These are phyloP conservation scores for Phytophthora pisi DNA, from an alignment of 352 stramenopile genomes.

Conservation along the genomic window DNA sequence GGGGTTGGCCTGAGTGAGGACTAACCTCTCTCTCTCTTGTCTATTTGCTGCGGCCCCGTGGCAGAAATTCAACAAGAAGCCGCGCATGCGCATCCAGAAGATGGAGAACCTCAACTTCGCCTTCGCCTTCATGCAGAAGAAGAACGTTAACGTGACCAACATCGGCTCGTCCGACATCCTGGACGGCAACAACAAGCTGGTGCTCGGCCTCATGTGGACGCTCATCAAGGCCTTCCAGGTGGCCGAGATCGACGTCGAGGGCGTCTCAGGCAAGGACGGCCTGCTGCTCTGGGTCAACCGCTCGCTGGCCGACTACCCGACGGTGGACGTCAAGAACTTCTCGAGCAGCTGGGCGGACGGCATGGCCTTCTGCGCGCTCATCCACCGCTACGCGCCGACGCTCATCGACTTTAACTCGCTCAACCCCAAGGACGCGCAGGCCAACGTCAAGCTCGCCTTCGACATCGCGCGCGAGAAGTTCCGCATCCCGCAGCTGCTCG, in stretches of 20 bases:
- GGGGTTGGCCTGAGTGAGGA: too few species aligned
- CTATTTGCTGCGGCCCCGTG: background rate
- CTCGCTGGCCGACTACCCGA: constrained; percentile 85
- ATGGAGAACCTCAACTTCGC: constrained; percentile 93
- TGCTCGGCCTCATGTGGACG: constrained; percentile 93
- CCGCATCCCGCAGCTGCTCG: constrained; percentile 87
- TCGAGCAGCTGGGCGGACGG: constrained; percentile 86
- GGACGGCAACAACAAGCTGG: constrained; percentile 91
- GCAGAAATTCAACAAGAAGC: constrained; percentile 93
- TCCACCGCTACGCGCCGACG: constrained; percentile 90
- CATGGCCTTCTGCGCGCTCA: constrained; percentile 91
- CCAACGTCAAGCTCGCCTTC: constrained; percentile 88
- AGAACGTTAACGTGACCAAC: constrained; percentile 91
- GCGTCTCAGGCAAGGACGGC: constrained; percentile 91
- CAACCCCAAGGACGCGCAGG: constrained; percentile 60
- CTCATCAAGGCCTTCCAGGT: constrained; percentile 93
- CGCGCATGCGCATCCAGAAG: constrained; percentile 93
- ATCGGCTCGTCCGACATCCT: constrained; percentile 93
- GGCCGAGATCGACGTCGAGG: constrained; percentile 86
- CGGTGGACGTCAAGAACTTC: constrained; percentile 90
- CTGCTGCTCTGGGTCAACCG: constrained; percentile 91
- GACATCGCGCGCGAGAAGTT: constrained; percentile 85
- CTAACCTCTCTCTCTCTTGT: background rate
- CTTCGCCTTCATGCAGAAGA: constrained; percentile 90
- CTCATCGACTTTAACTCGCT: constrained; percentile 85